Percentiles rank a stretch among this genome's conserved stretches.
phyloP scores from a whole-genome alignment of 2,329 filamentous ascomycete species.

The Mycocentrospora acerina region DNA sequence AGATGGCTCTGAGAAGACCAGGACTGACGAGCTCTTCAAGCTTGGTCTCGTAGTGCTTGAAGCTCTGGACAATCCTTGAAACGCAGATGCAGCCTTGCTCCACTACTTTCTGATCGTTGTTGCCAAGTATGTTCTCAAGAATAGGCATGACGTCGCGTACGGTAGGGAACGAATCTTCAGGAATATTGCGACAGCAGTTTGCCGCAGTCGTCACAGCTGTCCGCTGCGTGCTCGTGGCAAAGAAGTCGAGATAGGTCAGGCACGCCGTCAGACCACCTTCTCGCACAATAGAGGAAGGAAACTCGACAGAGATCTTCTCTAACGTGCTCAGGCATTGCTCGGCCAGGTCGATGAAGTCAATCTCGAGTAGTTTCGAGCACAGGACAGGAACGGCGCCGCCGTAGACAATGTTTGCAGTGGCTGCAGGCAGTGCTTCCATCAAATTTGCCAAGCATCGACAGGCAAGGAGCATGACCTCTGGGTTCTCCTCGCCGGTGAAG shows the following conservation, averaged over 20 bases:
- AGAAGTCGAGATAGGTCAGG: conserved; percentile 94
- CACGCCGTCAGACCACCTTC: conserved; percentile 96
- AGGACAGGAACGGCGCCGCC: conserved; percentile 93
- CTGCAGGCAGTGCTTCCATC: conserved; percentile 93
- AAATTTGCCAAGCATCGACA: conserved; percentile 94
- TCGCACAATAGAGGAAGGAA: conserved; percentile 89
- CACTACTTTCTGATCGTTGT: conserved; percentile 93
- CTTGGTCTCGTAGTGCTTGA: conserved; percentile 83
- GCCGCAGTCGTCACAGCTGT: conserved; percentile 96
- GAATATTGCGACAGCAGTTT: conserved; percentile 96
- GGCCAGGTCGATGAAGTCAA: conserved; percentile 94
- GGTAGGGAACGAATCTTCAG: conserved; percentile 87
- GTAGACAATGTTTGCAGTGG: conserved; percentile 94
- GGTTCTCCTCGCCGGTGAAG: conserved; percentile 82
- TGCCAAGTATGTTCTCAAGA: conserved; percentile 82
- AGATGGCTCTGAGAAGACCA: conserved; percentile 78
- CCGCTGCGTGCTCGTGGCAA: conserved; percentile 92
- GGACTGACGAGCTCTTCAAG: conserved; percentile 90
- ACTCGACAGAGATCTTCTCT: conserved; percentile 96
- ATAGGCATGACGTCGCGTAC: conserved; percentile 97
- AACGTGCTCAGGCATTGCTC: conserved; percentile 96
- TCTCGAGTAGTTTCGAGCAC: conserved; percentile 92
- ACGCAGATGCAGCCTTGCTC: conserved; percentile 96
- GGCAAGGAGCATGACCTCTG: conserved; percentile 94
- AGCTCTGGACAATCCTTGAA: conserved; percentile 94